phyloP scores from a whole-genome alignment of 2,329 filamentous ascomycete genomes.

The Aspergillus jensenii region DNA sequence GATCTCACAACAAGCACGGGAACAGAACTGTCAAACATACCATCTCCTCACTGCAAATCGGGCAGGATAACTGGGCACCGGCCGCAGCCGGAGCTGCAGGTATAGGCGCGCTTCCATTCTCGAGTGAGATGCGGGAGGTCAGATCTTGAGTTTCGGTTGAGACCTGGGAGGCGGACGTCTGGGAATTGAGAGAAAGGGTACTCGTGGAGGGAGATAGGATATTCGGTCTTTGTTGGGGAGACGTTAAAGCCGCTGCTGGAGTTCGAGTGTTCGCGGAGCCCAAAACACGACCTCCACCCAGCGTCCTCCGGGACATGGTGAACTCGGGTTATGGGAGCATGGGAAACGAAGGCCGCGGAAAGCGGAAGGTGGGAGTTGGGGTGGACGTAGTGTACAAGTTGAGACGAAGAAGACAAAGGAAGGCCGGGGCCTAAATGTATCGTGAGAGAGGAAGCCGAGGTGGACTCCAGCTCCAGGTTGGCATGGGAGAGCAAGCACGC shows the following conservation, averaged over 20 bases:
- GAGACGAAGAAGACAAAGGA: neutral
- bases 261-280: constrained; percentile 82
- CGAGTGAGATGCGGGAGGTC: constrained; percentile 74
- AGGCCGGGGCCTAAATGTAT: neutral
- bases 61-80: constrained; percentile 75
- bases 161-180: constrained; percentile 69
- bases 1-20: neutral
- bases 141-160: constrained; percentile 76
- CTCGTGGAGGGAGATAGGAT: constrained; percentile 66
- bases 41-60: constrained; percentile 99
- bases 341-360: constrained; percentile 26
- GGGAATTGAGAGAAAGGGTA: constrained; percentile 74
- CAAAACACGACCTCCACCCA: constrained; percentile 88
- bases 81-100: constrained; percentile 53
- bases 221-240: constrained; percentile 41
- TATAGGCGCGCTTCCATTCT: constrained; percentile 54
- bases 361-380: constrained; percentile 3
- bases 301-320: constrained; percentile 76
- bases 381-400: neutral
- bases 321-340: constrained; percentile 37
- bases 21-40: constrained; percentile 48
- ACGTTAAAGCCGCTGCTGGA: constrained; percentile 54
- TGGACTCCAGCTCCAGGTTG: constrained; percentile 3
- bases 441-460: neutral
- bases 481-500: neutral